Base-by-base conservation (phyloP, 1,284 basidiomycete genomes). In the Leccinum brunneo-olivaceum region DNA sequence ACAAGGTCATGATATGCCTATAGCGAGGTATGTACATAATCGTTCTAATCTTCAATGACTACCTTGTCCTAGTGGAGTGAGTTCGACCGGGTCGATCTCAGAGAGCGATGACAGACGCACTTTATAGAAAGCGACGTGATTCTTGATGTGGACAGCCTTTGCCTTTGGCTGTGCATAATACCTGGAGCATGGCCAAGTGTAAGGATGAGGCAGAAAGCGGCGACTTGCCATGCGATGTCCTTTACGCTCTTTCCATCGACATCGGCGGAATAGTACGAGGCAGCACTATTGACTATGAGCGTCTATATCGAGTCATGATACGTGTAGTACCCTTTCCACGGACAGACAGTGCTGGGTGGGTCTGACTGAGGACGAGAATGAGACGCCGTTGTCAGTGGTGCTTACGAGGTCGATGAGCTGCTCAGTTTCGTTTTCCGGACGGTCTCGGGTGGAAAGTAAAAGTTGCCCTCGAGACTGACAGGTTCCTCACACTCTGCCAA, bases 51-150 rank as follows among this genome's bases (percentile, higher is more conserved):
- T 28, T 54, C 6, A 30, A 60, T 57, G 14, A 32, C 8, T 0
- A 58, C 54, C 40, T 58, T 56, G 53, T 46, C 41, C 55, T 56
- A 39, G 38, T 6, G 6, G 30, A 20, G 35, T 2, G 21, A 30
- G 24, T 5, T 41, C 21, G 42, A 34, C 28, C 27, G 6, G 30
- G 8, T 21, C 34, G n/a, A n/a, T n/a, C n/a, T n/a, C n/a, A n/a
- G 20, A 18, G 19, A 28, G 20, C 6, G 23, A 21, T 8, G 25
- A n/a, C 5, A 12, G 15, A 25, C 57, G 30, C 36, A 75, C 81
- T 70, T 81, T 81, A 65, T 83, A 80, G 55, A 84, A 83, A 0
- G 80, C 81, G 27, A 83, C 64, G 51, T 80, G 75, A 14, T 68
- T 67, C 57, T 79, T 69, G 55, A 84, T 81, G 12, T 70, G 54